Conservation (phyloP, 129 eudicot genomes). For the Deinandra increscens region DNA sequence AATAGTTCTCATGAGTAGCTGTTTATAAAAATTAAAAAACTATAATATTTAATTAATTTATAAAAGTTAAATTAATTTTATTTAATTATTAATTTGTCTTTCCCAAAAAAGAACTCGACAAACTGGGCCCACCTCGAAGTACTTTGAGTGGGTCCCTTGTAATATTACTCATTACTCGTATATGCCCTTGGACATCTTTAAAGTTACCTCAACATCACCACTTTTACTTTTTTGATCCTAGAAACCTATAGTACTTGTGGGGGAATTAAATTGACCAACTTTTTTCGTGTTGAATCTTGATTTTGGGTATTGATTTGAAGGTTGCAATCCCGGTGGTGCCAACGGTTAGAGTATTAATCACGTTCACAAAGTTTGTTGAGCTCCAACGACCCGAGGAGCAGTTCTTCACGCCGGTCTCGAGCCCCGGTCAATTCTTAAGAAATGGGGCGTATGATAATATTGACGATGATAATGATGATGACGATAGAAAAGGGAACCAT, state of each 20-base stretch:
- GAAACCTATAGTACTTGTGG: conserved; percentile 34
- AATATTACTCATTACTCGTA: conserved; percentile 16
- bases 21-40: conserved; percentile 3
- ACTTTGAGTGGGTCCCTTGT: conserved; percentile 29
- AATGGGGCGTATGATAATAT: conserved; percentile 8
- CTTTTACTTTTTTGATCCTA: conserved; percentile 35
- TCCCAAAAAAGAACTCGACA: conserved; percentile 35
- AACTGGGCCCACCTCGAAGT: conserved; percentile 18
- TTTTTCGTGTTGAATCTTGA: conserved; percentile 11
- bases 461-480: conserved; percentile 29
- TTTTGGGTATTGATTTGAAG: conserved; percentile 32
- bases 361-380: conserved; percentile 88
- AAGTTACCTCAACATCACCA: conserved; percentile 34
- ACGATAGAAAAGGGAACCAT: conserved; percentile 30
- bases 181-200: conserved; percentile 29
- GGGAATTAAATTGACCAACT: conserved; percentile 28
- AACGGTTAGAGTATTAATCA: conserved; percentile 83
- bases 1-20: conserved; percentile 35
- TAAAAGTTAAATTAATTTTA: neutral
- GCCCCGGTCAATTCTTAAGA: conserved; percentile 51
- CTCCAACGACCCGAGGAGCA: conserved; percentile 64
- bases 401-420: conserved; percentile 81
- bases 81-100: conserved; percentile 29
- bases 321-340: conserved; percentile 95
- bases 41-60: neutral